phyloP scores from a whole-genome alignment of 2,329 filamentous ascomycete species.

The Pseudogymnoascus sp. region DNA sequence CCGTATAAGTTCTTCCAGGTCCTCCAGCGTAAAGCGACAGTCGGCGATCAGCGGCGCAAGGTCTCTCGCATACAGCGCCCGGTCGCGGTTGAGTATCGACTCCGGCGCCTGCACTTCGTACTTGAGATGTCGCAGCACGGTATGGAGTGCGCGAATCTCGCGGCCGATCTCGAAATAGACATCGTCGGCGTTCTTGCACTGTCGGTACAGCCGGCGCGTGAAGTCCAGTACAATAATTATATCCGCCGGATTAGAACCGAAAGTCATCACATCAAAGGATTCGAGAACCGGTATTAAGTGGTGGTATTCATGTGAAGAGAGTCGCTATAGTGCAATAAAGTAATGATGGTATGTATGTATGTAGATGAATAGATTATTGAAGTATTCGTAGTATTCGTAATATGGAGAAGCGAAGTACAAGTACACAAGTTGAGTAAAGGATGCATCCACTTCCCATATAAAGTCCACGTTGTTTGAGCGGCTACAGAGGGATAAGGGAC shows the following conservation, averaged over 20 bases:
- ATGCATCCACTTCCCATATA: slow-evolving; percentile 8
- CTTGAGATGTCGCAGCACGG: slow-evolving; percentile 48
- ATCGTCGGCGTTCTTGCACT: slow-evolving; percentile 39
- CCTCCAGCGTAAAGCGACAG: slow-evolving; percentile 44
- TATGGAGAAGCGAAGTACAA: background rate
- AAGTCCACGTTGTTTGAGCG: slow-evolving; percentile 5
- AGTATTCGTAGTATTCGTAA: background rate
- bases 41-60: slow-evolving; percentile 45
- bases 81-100: slow-evolving; percentile 42
- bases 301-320: slow-evolving; percentile 5
- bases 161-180: slow-evolving; percentile 39
- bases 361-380: background rate
- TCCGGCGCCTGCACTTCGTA: slow-evolving; percentile 48
- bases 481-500: background rate
- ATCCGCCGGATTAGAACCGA: slow-evolving; percentile 27
- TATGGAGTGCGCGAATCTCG: slow-evolving; percentile 45
- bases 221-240: slow-evolving; percentile 49
- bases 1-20: slow-evolving; percentile 45
- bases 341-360: background rate
- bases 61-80: slow-evolving; percentile 39
- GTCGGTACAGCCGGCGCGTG: slow-evolving; percentile 46
- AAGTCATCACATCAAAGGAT: slow-evolving; percentile 22
- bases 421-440: background rate
- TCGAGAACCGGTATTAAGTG: background rate
- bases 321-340: background rate